These are phyloP conservation scores for Penicillium sp. DNA, from an alignment of 2,329 filamentous ascomycete species.

Conservation along the genomic window DNA sequence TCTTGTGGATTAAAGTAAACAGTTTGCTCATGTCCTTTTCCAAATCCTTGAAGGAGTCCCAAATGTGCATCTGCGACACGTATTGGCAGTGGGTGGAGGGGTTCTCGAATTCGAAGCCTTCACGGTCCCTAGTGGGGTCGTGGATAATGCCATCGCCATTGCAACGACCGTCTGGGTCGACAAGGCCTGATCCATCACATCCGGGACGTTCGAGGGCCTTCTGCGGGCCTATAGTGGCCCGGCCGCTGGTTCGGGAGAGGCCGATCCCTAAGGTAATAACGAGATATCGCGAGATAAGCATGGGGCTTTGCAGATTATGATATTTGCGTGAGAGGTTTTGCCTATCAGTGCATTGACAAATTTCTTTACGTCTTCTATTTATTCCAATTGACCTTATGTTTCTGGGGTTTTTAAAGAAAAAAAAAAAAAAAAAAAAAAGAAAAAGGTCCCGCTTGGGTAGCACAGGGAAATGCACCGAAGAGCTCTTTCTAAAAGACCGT, in stretches of 20 bases:
- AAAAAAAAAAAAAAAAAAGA: neutral
- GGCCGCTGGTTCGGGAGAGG: conserved; percentile 4
- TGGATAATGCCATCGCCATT: conserved; percentile 29
- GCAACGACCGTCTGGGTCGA: conserved; percentile 26
- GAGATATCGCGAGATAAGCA: conserved; percentile 14
- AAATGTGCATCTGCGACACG: conserved; percentile 33
- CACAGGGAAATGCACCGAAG: neutral
- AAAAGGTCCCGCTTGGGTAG: conserved; percentile 4
- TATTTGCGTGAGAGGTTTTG: neutral
- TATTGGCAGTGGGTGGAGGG: conserved; percentile 32
- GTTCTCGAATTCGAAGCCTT: conserved; percentile 34
- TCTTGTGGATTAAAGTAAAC: conserved; percentile 33
- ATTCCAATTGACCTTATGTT: neutral
- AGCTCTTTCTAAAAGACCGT: neutral
- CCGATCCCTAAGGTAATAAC: conserved; percentile 14
- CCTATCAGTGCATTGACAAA: neutral
- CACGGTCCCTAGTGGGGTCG: conserved; percentile 19
- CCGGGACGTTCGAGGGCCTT: conserved; percentile 16
- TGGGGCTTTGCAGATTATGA: neutral
- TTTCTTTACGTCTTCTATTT: neutral
- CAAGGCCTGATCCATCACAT: conserved; percentile 28
- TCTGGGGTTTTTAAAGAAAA: neutral
- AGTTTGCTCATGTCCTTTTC: conserved; percentile 33
- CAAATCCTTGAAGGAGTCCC: conserved; percentile 32
- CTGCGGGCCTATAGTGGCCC: neutral